These are phyloP conservation scores for Arctostaphylos glauca DNA, from an alignment of 148 eudicot genomes.

Conservation along the genomic window DNA sequence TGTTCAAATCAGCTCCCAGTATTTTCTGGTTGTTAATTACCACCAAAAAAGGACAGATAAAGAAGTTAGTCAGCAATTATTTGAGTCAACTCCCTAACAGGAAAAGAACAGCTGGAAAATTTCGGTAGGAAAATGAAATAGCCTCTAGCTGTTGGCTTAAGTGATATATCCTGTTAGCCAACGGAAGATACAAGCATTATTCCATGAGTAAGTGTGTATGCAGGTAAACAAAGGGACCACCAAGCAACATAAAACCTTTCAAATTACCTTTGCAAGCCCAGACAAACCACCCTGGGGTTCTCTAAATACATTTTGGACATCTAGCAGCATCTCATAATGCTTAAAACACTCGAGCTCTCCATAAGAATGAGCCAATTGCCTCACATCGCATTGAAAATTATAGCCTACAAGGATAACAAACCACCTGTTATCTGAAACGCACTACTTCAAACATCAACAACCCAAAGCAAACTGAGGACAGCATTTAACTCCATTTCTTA, in stretches of 20 bases:
- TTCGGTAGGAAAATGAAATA: neutral
- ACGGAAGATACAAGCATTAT: neutral
- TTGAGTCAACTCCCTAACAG: neutral
- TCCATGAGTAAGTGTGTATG: neutral
- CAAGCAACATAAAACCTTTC: constrained; percentile 4
- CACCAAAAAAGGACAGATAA: constrained; percentile 7
- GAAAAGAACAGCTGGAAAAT: neutral
- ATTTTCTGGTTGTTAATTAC: constrained; percentile 55
- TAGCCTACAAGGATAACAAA: constrained; percentile 53
- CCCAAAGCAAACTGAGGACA: neutral
- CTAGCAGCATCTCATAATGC: constrained; percentile 89
- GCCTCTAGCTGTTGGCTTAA: neutral
- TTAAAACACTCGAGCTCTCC: constrained; percentile 69
- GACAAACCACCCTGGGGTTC: constrained; percentile 83
- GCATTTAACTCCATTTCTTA: neutral
- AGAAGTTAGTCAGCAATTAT: neutral
- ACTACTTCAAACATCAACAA: neutral
- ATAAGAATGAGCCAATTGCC: constrained; percentile 75
- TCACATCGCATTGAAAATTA: constrained; percentile 84
- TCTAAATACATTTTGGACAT: constrained; percentile 85
- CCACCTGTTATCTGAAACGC: neutral
- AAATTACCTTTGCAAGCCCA: constrained; percentile 73
- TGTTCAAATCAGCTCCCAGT: constrained; percentile 83
- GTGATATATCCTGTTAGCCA: neutral
- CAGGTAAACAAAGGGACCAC: neutral